Percentiles rank a stretch among this genome's conserved stretches.
These are phyloP conservation scores for Colletotrichum tamarilloi DNA, from an alignment of 2,329 filamentous ascomycete species.

Conservation along the genomic window DNA sequence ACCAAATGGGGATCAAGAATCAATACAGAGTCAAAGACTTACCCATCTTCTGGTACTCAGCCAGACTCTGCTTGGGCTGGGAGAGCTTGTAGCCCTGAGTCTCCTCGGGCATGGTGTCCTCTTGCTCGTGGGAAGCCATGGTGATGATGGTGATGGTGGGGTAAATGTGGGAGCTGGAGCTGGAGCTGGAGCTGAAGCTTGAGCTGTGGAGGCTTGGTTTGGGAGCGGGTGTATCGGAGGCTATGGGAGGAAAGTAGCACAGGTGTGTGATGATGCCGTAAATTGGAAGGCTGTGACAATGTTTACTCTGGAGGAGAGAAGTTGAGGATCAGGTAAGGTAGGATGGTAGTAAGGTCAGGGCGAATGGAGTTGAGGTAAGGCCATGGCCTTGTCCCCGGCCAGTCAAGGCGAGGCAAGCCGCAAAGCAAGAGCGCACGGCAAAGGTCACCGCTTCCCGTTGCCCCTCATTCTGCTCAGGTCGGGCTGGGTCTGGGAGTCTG, in stretches of 20 bases:
- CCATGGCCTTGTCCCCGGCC: neutral
- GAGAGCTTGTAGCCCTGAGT: conserved; percentile 98
- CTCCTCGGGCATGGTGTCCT: conserved; percentile 87
- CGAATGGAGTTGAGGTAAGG: conserved; percentile 1
- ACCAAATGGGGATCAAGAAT: neutral
- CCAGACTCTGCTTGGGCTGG: conserved; percentile 95
- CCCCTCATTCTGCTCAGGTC: conserved; percentile 22
- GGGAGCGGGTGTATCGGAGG: neutral
- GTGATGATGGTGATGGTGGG: conserved; percentile 42
- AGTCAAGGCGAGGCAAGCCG: neutral
- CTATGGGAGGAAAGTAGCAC: neutral
- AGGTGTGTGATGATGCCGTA: conserved; percentile 5
- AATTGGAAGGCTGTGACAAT: conserved; percentile 21
- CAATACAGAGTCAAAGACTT: conserved; percentile 51
- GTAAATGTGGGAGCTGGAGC: conserved; percentile 12
- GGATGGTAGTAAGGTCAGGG: neutral
- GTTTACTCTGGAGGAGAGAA: conserved; percentile 32
- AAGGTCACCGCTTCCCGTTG: conserved; percentile 33
- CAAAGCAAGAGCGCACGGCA: neutral
- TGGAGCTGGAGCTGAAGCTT: neutral
- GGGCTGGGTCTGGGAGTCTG: neutral
- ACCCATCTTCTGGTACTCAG: conserved; percentile 96
- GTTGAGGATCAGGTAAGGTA: conserved; percentile 19
- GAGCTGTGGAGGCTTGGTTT: neutral
- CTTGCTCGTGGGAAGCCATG: conserved; percentile 75